Conservation (phyloP, 1,284 basidiomycete genomes). For the Cryptococcus amylolentus region DNA sequence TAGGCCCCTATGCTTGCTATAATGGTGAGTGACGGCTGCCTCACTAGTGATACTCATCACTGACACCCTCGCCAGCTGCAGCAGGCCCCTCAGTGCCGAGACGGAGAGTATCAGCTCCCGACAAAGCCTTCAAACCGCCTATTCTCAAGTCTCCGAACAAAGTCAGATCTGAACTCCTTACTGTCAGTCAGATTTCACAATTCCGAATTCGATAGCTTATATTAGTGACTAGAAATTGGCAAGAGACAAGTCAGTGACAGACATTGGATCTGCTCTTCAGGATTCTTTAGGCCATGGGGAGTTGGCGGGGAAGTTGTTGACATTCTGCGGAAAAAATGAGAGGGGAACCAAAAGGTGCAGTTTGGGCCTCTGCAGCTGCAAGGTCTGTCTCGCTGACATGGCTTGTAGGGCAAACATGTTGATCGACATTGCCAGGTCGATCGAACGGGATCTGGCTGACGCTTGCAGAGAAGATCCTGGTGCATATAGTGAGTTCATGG, state of each 20-base stretch:
- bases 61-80: not conserved
- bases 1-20: constrained; percentile 31
- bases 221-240: constrained; percentile 3
- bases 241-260: constrained; percentile 7
- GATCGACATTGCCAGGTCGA: not conserved
- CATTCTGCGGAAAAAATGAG: constrained; percentile 13
- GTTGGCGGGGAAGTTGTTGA: constrained; percentile 9
- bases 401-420: constrained; percentile 5
- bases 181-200: constrained; percentile 4
- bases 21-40: constrained; percentile 17
- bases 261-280: constrained; percentile 10
- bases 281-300: constrained; percentile 12
- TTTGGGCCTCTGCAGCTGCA: not conserved
- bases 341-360: constrained; percentile 4
- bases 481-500: constrained; percentile 7
- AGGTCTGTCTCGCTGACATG: not conserved
- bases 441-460: constrained; percentile 15
- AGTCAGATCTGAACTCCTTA: constrained; percentile 14
- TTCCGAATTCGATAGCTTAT: not conserved
- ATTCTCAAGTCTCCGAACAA: constrained; percentile 13
- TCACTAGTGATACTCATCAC: not conserved
- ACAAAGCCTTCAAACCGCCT: constrained; percentile 13
- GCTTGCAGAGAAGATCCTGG: constrained; percentile 11
- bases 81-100: constrained; percentile 6
- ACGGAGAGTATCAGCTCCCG: not conserved